Conservation (phyloP, 2,329 filamentous ascomycete genomes). For the Colletotrichum gigasporum region DNA sequence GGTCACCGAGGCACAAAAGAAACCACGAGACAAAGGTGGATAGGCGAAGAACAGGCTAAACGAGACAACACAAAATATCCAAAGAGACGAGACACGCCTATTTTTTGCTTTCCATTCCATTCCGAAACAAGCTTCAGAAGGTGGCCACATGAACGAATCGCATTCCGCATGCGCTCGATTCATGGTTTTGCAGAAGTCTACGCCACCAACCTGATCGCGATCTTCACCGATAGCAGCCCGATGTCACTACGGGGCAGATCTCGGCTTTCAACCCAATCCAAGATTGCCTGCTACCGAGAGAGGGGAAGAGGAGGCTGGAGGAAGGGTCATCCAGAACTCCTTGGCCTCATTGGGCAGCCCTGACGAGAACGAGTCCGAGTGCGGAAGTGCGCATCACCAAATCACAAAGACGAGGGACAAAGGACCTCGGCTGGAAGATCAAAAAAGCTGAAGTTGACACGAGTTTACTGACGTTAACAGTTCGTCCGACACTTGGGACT, state of each 20-base stretch:
- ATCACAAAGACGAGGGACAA: background rate
- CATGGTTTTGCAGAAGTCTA: background rate
- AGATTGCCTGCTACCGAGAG: conserved; percentile 13
- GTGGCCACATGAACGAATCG: background rate
- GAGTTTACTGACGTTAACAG: conserved; percentile 11
- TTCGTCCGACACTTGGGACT: conserved; percentile 20
- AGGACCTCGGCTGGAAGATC: conserved; percentile 13
- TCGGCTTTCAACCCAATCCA: background rate
- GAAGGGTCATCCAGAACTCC: background rate
- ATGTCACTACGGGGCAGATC: background rate
- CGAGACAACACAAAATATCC: background rate
- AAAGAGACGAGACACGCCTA: background rate
- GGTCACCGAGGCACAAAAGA: conserved; percentile 12
- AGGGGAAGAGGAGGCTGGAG: background rate
- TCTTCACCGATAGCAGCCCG: background rate
- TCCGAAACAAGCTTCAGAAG: conserved; percentile 25
- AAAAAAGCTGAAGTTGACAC: background rate
- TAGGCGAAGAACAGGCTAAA: background rate
- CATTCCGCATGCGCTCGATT: conserved; percentile 15
- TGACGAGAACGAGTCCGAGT: conserved; percentile 31
- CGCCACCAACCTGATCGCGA: background rate
- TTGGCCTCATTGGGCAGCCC: background rate
- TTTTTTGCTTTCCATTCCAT: background rate
- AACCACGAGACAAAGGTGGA: conserved; percentile 13
- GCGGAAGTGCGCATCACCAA: conserved; percentile 1